Evolutionary conservation across 192 early-diverging fungal genomes (phyloP), one percentile per base, ranked within the genome.

Genomic region (Chytriomyces confervae): DNA sequence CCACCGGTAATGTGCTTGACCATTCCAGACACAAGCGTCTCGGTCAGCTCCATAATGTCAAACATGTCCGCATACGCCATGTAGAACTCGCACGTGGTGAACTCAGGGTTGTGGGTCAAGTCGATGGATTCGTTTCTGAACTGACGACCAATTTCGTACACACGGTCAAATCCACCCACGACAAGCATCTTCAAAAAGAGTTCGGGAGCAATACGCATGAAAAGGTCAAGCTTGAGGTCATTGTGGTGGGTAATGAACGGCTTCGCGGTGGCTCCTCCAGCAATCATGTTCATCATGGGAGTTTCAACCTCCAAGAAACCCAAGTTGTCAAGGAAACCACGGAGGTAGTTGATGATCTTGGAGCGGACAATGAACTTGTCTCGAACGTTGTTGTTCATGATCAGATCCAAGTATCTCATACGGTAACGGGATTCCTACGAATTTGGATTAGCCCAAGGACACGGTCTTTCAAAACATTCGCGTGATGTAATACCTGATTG

Each of bases 231-330:
- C 87, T 98, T 98, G 64, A 99, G 91, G 80, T 99, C 97, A 85
- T 99, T 99, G 91, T 99, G 98, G 84, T 98, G 97, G 46, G 98
- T 99, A 76, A 97, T 85, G 84, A 99, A 99, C 24, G 98, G 98
- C 89, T 96, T 97, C 77, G 98, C 98, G n/a, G 97, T 97, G 62
- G 98, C 97, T 70, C 98, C 97, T 16, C 88, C 85, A 49, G 85
- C 86, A 87, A 98, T 96, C 93, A 94, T 93, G 90, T 97, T 97
- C 96, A 99, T 98, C 96, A 98, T 98, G 47, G 98, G 98, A n/a
- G 98, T 99, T 83, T 99, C 98, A 63, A 99, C 97, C 87, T 99
- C 97, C 66, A 99, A 88, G 88, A 99, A 99, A 50, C 93, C 95
- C 48, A 91, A 91, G 77, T 94, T 89, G 83, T 99, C 97, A 71